Evolutionary conservation across 2,329 filamentous ascomycete genomes (phyloP).

Genomic region (Penicillium glabrum): DNA sequence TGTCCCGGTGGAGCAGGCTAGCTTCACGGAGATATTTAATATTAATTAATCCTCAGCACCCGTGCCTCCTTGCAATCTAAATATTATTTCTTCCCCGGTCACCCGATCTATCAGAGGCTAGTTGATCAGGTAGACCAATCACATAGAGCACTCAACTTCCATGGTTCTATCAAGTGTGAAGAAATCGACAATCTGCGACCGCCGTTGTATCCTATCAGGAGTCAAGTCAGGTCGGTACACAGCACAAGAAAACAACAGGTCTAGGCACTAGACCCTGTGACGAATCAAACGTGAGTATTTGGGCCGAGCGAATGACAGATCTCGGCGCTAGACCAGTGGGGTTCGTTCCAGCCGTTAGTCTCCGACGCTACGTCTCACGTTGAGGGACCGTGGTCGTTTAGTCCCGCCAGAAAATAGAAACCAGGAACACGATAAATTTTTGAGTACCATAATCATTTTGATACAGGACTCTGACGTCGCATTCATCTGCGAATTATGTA

Average conservation of each 20-base stretch:
- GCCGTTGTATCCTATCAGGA: not conserved
- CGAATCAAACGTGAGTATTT: not conserved
- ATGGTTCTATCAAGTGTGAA: not conserved
- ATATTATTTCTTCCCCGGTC: not conserved
- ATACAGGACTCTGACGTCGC: not conserved
- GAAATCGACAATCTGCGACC: not conserved
- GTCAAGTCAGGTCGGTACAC: not conserved
- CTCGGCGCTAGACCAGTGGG: constrained; percentile 13
- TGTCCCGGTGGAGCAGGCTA: not conserved
- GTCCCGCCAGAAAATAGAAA: not conserved
- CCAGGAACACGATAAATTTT: too few species aligned
- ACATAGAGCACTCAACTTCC: not conserved
- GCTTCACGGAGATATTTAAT: not conserved
- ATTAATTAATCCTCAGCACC: not conserved
- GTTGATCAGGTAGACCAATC: not conserved
- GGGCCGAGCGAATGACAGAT: constrained; percentile 13
- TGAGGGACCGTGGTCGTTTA: constrained; percentile 1
- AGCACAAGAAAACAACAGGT: not conserved
- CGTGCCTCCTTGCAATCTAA: not conserved
- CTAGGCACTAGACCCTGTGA: not conserved
- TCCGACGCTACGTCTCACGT: constrained; percentile 28
- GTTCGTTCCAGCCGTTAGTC: constrained; percentile 17
- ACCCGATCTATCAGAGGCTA: not conserved
- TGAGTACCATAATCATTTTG: not conserved
- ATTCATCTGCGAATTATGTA: not conserved